These are phyloP conservation scores for Tritrichomonas musculus DNA, from an alignment of 208 protist genomes.

Conservation along the genomic window DNA sequence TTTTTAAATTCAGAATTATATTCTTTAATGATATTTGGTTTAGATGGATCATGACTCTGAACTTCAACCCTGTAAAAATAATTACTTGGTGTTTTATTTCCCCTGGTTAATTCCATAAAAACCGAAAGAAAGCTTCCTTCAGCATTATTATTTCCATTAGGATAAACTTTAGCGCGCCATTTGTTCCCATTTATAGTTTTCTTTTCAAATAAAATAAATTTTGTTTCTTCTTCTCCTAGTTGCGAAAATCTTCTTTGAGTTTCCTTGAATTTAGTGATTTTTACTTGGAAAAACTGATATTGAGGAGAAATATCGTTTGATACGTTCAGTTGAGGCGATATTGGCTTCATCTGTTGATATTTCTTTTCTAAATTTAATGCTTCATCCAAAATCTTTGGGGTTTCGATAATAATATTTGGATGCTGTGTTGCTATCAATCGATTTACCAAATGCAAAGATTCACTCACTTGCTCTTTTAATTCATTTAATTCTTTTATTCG, in stretches of 20 bases:
- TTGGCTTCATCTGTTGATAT: background rate
- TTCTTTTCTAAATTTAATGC: too few relatives aligned
- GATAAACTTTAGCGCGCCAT: constrained; percentile 28
- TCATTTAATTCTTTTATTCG: too few relatives aligned
- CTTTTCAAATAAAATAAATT: background rate
- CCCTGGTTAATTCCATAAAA: background rate
- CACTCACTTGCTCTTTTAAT: too few relatives aligned
- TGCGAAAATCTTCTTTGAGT: background rate
- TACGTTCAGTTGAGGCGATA: background rate
- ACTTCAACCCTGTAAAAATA: constrained; percentile 19
- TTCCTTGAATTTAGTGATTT: background rate
- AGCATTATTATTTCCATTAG: constrained; percentile 1
- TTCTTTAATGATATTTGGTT: background rate
- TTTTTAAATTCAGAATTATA: background rate
- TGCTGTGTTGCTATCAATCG: too few relatives aligned
- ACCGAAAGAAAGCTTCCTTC: background rate
- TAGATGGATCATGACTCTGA: background rate
- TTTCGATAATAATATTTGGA: too few relatives aligned
- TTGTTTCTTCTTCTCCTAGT: background rate
- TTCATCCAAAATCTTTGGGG: background rate
- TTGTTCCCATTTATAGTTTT: background rate
- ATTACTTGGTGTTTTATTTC: background rate
- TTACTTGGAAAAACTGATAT: background rate
- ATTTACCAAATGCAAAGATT: too few relatives aligned
- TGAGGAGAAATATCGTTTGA: background rate